Conservation (phyloP, 2,329 filamentous ascomycete species). For the Fragosphaeria purpurea region DNA sequence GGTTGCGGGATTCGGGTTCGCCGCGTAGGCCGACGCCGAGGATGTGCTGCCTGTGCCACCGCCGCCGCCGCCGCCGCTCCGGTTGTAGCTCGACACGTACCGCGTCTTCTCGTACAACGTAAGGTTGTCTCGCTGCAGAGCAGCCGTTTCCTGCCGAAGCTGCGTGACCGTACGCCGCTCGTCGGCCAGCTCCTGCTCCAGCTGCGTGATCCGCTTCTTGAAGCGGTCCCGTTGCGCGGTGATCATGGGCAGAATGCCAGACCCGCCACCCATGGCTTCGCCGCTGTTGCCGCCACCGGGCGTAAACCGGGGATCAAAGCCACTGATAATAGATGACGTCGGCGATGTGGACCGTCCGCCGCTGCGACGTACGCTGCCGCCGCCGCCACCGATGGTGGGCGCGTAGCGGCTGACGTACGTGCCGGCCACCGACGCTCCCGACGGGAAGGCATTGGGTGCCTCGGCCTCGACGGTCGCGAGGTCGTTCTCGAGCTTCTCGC, state of each 20-base stretch:
- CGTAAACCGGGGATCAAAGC: slow-evolving; percentile 63
- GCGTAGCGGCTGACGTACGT: slow-evolving; percentile 78
- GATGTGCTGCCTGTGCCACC: slow-evolving; percentile 38
- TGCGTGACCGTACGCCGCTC: slow-evolving; percentile 73
- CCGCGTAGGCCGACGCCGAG: slow-evolving; percentile 53
- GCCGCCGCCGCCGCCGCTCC: slow-evolving; percentile 34
- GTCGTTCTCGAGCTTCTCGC: slow-evolving; percentile 84
- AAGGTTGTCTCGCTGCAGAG: slow-evolving; percentile 91
- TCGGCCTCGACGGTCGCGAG: slow-evolving; percentile 80
- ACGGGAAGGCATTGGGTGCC: slow-evolving; percentile 72
- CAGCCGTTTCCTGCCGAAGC: slow-evolving; percentile 79
- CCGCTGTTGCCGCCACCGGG: slow-evolving; percentile 16
- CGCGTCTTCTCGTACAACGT: slow-evolving; percentile 95
- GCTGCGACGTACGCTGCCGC: not conserved
- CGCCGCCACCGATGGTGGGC: slow-evolving; percentile 44
- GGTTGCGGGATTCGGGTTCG: slow-evolving; percentile 67
- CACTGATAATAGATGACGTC: slow-evolving; percentile 95
- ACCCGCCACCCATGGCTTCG: slow-evolving; percentile 63
- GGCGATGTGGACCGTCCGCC: slow-evolving; percentile 58
- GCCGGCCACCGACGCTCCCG: slow-evolving; percentile 83
- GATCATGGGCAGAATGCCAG: slow-evolving; percentile 93
- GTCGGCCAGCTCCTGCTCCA: slow-evolving; percentile 84
- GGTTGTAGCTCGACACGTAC: slow-evolving; percentile 89
- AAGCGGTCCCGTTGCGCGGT: slow-evolving; percentile 96
- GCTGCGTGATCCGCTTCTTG: slow-evolving; percentile 86